Evolutionary conservation across 2,329 filamentous ascomycete genomes (phyloP).

Genomic region (Diplodia corticola): DNA sequence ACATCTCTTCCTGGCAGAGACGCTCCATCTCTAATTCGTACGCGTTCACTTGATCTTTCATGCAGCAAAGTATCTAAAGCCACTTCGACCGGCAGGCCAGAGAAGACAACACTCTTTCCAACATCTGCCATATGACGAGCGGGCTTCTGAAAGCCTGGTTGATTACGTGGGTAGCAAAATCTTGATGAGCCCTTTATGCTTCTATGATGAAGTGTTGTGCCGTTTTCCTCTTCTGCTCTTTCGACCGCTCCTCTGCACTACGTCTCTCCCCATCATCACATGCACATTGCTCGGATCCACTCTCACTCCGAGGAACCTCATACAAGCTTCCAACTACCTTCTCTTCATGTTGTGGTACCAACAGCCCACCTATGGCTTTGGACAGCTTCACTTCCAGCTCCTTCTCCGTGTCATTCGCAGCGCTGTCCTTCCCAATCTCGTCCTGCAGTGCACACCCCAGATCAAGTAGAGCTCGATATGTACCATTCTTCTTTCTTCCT

Average conservation of each 20-base stretch:
- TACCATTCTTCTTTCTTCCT: background rate
- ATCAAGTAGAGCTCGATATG: background rate
- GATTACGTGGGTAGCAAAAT: background rate
- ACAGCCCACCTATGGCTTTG: background rate
- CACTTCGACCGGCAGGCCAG: too few relatives aligned
- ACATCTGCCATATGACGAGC: too few relatives aligned
- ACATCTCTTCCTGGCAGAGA: too few relatives aligned
- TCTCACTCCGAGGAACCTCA: background rate
- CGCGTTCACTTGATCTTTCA: too few relatives aligned
- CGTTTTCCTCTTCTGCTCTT: background rate
- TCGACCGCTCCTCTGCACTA: background rate
- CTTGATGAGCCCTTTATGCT: background rate
- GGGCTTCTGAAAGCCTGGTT: too few relatives aligned
- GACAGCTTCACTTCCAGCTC: background rate
- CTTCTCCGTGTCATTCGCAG: background rate
- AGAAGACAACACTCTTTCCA: too few relatives aligned
- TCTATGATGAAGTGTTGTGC: background rate
- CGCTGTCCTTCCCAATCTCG: background rate
- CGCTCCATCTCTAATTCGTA: too few relatives aligned
- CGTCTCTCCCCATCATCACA: background rate
- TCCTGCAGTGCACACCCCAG: background rate
- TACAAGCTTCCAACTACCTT: background rate
- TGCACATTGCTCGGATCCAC: background rate
- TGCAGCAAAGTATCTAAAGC: too few relatives aligned
- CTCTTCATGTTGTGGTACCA: background rate